Evolutionary conservation across 345 rosid species (phyloP).

Genomic region (Brassica incana): DNA sequence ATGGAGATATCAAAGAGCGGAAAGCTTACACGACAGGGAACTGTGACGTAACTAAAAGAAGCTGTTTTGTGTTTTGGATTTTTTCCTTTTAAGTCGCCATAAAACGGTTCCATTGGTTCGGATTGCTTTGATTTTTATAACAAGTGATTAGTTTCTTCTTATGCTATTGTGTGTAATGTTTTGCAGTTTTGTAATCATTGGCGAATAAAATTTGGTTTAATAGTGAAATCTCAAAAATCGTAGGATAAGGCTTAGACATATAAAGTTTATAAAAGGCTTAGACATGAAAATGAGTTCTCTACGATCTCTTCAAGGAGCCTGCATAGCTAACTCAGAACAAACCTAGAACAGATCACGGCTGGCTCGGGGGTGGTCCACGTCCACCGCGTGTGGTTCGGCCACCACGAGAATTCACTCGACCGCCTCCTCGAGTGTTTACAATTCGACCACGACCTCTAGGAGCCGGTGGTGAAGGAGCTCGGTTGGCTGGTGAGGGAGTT

Average conservation of each 20-base stretch:
- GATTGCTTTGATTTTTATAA: constrained; percentile 30
- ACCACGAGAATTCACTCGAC: constrained; percentile 35
- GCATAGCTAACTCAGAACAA: background rate
- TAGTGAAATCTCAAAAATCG: constrained; percentile 9
- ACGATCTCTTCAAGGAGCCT: constrained; percentile 21
- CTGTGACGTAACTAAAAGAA: constrained; percentile 24
- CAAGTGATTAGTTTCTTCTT: constrained; percentile 6
- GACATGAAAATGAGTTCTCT: constrained; percentile 11
- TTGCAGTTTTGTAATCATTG: constrained; percentile 19
- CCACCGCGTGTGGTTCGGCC: constrained; percentile 45
- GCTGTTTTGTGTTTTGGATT: constrained; percentile 14
- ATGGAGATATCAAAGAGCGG: constrained; percentile 33
- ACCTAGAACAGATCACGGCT: constrained; percentile 36
- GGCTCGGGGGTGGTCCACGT: constrained; percentile 50
- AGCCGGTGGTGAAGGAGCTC: constrained; percentile 35
- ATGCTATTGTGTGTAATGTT: constrained; percentile 12
- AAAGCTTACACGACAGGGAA: background rate
- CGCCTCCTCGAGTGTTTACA: constrained; percentile 43
- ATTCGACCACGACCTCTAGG: constrained; percentile 57
- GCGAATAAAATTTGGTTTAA: constrained; percentile 24
- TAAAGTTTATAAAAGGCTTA: background rate
- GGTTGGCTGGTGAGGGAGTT: constrained; percentile 40
- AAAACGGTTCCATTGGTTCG: constrained; percentile 29
- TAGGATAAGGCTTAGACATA: background rate
- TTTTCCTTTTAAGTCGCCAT: background rate